These are phyloP conservation scores for Pseudonitzschia multiseries DNA, from an alignment of 108 stramenopile genomes.

Conservation along the genomic window DNA sequence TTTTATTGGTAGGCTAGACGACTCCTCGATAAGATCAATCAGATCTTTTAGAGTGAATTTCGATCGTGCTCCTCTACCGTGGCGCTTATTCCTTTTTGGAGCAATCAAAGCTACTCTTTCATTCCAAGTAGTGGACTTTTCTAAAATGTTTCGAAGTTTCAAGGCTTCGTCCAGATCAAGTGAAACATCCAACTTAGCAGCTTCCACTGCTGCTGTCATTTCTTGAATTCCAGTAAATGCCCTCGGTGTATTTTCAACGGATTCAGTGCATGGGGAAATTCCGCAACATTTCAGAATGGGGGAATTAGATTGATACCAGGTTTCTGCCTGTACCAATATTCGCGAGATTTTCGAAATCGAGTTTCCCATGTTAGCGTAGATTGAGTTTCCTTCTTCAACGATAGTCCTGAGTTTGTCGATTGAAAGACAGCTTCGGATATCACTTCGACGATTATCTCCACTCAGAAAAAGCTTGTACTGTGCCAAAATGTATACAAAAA, in stretches of 20 bases:
- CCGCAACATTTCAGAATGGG: slow-evolving; percentile 44
- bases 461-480: slow-evolving; percentile 58
- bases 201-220: slow-evolving; percentile 43
- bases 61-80: slow-evolving; percentile 21
- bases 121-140: slow-evolving; percentile 46
- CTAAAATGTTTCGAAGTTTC: slow-evolving; percentile 45
- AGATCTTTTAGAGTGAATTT: slow-evolving; percentile 48
- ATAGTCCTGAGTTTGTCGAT: slow-evolving; percentile 54
- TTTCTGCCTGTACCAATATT: slow-evolving; percentile 64
- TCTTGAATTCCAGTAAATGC: slow-evolving; percentile 6
- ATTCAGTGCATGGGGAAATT: slow-evolving; percentile 6
- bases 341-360: slow-evolving; percentile 53
- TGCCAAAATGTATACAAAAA: background rate
- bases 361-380: slow-evolving; percentile 68
- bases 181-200: slow-evolving; percentile 52
- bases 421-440: slow-evolving; percentile 42
- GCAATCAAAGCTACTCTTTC: slow-evolving; percentile 41
- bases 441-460: slow-evolving; percentile 58
- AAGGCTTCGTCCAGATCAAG: slow-evolving; percentile 70
- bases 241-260: background rate
- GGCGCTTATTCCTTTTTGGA: slow-evolving; percentile 41
- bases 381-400: slow-evolving; percentile 50
- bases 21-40: slow-evolving; percentile 52
- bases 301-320: slow-evolving; percentile 58
- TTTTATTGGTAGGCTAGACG: slow-evolving; percentile 51